Evolutionary conservation across 768 basidiomycete species (phyloP), one percentile per base, ranked within the genome.

Genomic region (Mycena vulgaris): DNA sequence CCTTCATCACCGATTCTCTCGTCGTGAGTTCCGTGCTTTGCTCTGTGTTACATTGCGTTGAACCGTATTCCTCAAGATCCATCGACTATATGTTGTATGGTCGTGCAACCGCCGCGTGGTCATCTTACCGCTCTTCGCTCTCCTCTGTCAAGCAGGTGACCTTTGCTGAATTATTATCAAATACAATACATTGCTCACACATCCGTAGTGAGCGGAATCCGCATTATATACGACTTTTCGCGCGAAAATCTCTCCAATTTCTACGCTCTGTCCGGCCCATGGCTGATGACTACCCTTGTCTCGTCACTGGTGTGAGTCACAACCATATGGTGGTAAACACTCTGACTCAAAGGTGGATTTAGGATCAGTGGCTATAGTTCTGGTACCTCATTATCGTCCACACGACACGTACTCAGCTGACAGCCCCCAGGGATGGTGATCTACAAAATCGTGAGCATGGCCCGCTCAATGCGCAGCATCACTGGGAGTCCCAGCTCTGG

Each of bases 201-300:
- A 8, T 16, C 3, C 39, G 39, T 16, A 45, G 42, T 45, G 35
- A 30, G 47, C 47, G 65, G 56, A 11, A 40, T 59, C 14, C 56
- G 40, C 23, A 51, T 51, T 6, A 37, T 66, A 30, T 19, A n/a
- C 9, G 56, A 58, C 27, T 11, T 66, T 48, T 58, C 65, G 23
- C 65, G 56, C 10, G 65, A 66, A 45, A 66, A 33, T 1, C 27
- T 66, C 13, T 40, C 49, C 47, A 51, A 58, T 59, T 66, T 58
- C 6, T 66, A 48, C 47, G 19, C 11, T 21, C 35, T 51, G 7
- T 66, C 65, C 16, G 58, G 58, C 40, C 55, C 65, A 21, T 58
- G 56, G 65, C 56, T 57, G 4, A 49, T 37, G 14, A 40, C 6
- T 7, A 58, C 37, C 17, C 55, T 66, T 13, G 47, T 58, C 0